Percentiles rank a stretch among this genome's conserved stretches.
Conservation (phyloP, 768 basidiomycete species). For the Trametes sanguinea region DNA sequence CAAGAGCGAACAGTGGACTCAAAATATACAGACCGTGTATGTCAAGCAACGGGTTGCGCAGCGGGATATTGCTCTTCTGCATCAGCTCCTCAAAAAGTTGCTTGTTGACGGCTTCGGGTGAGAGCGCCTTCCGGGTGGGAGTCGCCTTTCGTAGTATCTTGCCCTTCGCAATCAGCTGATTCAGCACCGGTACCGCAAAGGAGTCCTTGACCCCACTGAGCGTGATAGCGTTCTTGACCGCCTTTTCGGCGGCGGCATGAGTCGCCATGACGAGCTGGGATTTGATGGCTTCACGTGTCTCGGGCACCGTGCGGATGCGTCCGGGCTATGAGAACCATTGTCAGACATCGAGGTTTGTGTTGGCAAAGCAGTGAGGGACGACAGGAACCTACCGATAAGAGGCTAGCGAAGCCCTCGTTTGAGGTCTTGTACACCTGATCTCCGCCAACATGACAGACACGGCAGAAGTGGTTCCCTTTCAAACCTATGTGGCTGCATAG, state of each 20-base stretch:
- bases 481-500: conserved; percentile 37
- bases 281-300: conserved; percentile 12
- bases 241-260: conserved; percentile 14
- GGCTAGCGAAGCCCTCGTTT: conserved; percentile 29
- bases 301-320: not conserved
- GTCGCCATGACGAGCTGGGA: conserved; percentile 10
- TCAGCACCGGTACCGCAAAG: conserved; percentile 11
- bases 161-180: conserved; percentile 12
- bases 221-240: conserved; percentile 10
- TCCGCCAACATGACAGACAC: conserved; percentile 37
- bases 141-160: conserved; percentile 12
- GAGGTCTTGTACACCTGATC: conserved; percentile 26
- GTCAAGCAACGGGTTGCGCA: conserved; percentile 15
- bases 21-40: conserved; percentile 6
- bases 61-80: not conserved
- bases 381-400: conserved; percentile 25
- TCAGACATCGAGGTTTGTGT: too few species aligned
- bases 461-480: conserved; percentile 37
- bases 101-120: conserved; percentile 1
- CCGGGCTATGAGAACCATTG: conserved; percentile 3
- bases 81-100: conserved; percentile 1
- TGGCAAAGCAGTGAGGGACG: not conserved
- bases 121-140: not conserved
- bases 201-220: conserved; percentile 19
- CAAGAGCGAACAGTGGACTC: not conserved